A percentile compares a stretch with the other conserved stretches of the same genome.
Conservation (phyloP, 257 asterid species). For the Euphrasia confusa region DNA sequence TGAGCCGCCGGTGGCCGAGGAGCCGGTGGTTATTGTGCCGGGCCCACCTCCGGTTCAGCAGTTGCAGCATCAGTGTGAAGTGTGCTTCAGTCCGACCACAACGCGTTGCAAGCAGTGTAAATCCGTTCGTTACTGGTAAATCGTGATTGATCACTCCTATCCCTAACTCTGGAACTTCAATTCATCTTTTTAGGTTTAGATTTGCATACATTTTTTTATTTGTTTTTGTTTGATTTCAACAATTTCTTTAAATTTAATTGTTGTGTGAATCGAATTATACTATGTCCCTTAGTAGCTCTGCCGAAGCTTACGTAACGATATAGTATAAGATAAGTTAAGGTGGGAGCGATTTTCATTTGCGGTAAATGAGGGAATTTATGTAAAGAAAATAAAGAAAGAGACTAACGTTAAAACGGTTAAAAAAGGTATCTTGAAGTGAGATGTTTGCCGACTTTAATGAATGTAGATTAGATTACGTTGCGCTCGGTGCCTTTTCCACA, state of each 20-base stretch:
- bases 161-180: not conserved
- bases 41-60: not conserved
- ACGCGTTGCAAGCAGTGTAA: constrained; percentile 67
- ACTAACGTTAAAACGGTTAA: not conserved
- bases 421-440: constrained; percentile 6
- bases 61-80: not conserved
- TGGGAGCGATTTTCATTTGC: not conserved
- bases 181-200: constrained; percentile 9
- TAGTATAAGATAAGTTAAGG: not conserved
- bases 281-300: not conserved
- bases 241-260: not conserved
- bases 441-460: not conserved
- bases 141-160: constrained; percentile 20
- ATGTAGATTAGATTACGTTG: constrained; percentile 2
- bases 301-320: not conserved
- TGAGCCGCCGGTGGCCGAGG: constrained; percentile 16
- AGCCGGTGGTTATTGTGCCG: not conserved
- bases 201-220: not conserved
- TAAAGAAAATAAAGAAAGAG: not conserved
- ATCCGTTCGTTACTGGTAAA: constrained; percentile 74
- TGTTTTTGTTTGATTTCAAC: not conserved
- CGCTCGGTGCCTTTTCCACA: not conserved
- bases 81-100: not conserved
- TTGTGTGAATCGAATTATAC: not conserved
- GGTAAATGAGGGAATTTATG: not conserved